phyloP scores from a whole-genome alignment of 768 basidiomycete genomes.

The Tubosaeta sp. region DNA sequence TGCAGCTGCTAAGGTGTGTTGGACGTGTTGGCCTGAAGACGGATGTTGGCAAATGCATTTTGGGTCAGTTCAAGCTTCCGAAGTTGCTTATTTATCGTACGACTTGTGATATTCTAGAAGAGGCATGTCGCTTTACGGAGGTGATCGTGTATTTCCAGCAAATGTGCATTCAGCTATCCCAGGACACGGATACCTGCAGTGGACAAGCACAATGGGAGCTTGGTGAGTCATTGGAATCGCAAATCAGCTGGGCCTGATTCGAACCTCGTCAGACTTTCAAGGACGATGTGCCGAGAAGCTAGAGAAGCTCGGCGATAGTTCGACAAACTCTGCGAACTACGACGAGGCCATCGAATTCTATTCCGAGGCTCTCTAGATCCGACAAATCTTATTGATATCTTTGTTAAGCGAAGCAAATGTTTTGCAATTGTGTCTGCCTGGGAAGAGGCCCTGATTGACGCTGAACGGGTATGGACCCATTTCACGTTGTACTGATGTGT shows the following conservation, averaged over 20 bases:
- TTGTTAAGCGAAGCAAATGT: slow-evolving; percentile 4
- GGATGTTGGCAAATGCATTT: no score
- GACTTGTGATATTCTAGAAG: neutral
- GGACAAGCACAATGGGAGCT: neutral
- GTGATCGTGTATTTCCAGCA: neutral
- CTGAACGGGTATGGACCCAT: neutral
- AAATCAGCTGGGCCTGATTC: neutral
- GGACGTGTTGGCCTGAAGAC: no score
- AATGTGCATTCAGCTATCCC: neutral
- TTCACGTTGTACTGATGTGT: no score
- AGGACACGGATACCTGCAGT: no score
- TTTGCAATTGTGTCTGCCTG: neutral
- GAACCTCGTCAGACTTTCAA: neutral
- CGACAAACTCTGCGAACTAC: neutral
- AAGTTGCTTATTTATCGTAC: neutral
- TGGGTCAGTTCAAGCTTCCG: neutral
- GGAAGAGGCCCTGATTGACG: slow-evolving; percentile 4
- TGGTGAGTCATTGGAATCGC: neutral
- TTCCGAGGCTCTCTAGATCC: neutral
- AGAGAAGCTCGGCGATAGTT: neutral
- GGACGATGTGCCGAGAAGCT: neutral
- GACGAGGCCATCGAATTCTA: neutral
- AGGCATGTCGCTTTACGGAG: neutral
- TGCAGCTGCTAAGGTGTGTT: neutral
- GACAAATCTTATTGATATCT: neutral